Conservation (phyloP, 2,329 filamentous ascomycete genomes). For the Monosporascus ibericus region DNA sequence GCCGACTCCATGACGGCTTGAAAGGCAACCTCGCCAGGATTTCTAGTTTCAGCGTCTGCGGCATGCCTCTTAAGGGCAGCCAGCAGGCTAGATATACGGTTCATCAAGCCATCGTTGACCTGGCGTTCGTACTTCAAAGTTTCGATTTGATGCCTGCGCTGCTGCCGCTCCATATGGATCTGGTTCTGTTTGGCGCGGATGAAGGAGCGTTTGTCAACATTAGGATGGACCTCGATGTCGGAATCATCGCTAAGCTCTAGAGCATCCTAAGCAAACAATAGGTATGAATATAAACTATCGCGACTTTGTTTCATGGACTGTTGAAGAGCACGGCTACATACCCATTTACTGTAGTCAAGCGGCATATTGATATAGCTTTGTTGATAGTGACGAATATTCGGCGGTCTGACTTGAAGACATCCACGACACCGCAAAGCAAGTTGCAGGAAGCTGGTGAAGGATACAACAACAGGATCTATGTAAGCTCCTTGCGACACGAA, state of each 20-base stretch:
- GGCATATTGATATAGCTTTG: conserved; percentile 31
- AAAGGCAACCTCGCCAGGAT: conserved; percentile 80
- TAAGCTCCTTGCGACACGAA: too few species aligned
- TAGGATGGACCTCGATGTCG: conserved; percentile 96
- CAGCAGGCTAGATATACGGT: conserved; percentile 75
- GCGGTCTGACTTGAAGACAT: too few species aligned
- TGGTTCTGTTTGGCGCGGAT: conserved; percentile 97
- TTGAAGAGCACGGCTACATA: conserved; percentile 23
- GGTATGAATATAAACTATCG: conserved; percentile 1
- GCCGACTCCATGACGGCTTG: conserved; percentile 80
- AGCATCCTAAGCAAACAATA: conserved; percentile 55
- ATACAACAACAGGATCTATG: too few species aligned
- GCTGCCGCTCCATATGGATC: conserved; percentile 85
- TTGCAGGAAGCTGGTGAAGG: too few species aligned
- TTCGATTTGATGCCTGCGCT: conserved; percentile 82
- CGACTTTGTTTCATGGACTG: too few species aligned
- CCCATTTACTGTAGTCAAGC: conserved; percentile 64
- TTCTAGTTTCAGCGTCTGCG: conserved; percentile 55
- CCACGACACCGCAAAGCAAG: too few species aligned
- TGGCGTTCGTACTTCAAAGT: conserved; percentile 87
- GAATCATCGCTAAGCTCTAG: conserved; percentile 98
- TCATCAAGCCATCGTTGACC: conserved; percentile 85
- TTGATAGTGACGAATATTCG: too few species aligned
- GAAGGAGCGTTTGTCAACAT: conserved; percentile 97
- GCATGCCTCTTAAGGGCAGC: conserved; percentile 69